phyloP scores from a whole-genome alignment of 371 early-diverging fungal genomes.

The Rhizopus stolonifer region DNA sequence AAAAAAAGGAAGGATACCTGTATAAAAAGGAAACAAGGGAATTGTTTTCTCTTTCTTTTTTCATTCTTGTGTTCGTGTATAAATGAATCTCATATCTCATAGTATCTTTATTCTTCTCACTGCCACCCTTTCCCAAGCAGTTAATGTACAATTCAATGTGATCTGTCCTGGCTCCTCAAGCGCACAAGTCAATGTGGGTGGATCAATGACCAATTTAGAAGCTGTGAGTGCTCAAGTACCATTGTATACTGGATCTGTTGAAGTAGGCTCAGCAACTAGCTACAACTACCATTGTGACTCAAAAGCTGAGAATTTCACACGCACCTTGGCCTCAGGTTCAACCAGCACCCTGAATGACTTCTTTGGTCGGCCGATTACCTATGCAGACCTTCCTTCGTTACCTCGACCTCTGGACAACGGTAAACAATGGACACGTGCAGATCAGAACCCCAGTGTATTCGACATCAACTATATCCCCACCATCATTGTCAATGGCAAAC shows the following conservation, averaged over 20 bases:
- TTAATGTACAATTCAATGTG: slow-evolving; percentile 45
- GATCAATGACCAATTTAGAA: slow-evolving; percentile 28
- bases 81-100: not conserved
- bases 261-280: slow-evolving; percentile 11
- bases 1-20: not conserved
- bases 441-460: slow-evolving; percentile 37
- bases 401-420: slow-evolving; percentile 48
- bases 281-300: slow-evolving; percentile 40
- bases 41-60: not conserved
- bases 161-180: slow-evolving; percentile 44
- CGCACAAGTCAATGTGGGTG: slow-evolving; percentile 47
- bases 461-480: slow-evolving; percentile 37
- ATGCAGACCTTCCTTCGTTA: slow-evolving; percentile 47
- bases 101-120: not conserved
- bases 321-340: slow-evolving; percentile 25
- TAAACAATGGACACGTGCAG: slow-evolving; percentile 42
- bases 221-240: slow-evolving; percentile 41
- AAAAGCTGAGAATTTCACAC: slow-evolving; percentile 42
- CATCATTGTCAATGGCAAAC: slow-evolving; percentile 31
- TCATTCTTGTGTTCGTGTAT: too few species aligned
- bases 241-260: slow-evolving; percentile 17
- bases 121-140: slow-evolving; percentile 25
- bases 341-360: slow-evolving; percentile 49
- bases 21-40: not conserved
- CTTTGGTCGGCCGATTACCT: slow-evolving; percentile 47